phyloP scores from a whole-genome alignment of 2,329 filamentous ascomycete species.

The Sporothrix dimorphospora region DNA sequence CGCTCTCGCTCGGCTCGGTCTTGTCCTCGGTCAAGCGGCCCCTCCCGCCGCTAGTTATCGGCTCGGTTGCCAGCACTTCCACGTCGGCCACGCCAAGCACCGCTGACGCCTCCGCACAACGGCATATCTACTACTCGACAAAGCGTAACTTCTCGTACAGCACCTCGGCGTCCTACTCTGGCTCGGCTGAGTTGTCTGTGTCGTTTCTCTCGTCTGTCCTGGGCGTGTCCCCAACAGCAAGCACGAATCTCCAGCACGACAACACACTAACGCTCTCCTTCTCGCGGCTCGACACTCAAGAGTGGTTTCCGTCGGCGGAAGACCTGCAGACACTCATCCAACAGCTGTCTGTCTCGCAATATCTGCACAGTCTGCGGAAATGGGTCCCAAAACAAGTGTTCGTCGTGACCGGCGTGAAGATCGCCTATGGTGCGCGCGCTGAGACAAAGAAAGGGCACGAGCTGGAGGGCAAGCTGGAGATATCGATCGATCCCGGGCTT shows the following conservation, averaged over 20 bases:
- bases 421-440: background rate
- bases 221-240: background rate
- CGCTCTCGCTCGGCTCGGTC: background rate
- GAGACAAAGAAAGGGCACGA: background rate
- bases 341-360: background rate
- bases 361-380: background rate
- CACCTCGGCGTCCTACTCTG: background rate
- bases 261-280: background rate
- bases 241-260: background rate
- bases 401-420: background rate
- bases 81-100: background rate
- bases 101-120: background rate
- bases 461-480: background rate
- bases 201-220: background rate
- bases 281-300: background rate
- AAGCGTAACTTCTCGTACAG: background rate
- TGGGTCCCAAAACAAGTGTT: background rate
- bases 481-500: background rate
- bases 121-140: background rate
- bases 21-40: background rate
- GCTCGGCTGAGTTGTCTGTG: background rate
- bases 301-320: background rate
- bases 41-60: background rate
- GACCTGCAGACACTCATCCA: background rate
- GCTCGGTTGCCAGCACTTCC: background rate